phyloP scores from a whole-genome alignment of 305 asterid genomes.

The Rubia balearica region DNA sequence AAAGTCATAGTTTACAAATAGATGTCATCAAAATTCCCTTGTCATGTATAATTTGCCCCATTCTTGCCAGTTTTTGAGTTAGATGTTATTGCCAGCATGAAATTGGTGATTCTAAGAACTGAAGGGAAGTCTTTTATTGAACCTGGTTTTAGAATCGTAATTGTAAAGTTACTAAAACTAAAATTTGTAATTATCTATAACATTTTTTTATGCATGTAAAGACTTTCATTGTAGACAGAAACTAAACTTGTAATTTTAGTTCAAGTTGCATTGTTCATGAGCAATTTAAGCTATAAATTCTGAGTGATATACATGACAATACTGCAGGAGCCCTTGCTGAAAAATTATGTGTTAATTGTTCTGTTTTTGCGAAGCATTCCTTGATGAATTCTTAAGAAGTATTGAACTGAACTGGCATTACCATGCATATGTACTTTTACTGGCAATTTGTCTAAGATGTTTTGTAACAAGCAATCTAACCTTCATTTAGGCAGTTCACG shows the following conservation, averaged over 20 bases:
- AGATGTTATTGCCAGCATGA: not conserved
- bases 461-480: constrained; percentile 17
- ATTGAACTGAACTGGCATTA: not conserved
- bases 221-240: not conserved
- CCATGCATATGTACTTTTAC: constrained; percentile 8
- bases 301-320: not conserved
- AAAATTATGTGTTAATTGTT: not conserved
- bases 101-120: not conserved
- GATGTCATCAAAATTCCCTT: not conserved
- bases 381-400: not conserved
- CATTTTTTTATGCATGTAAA: not conserved
- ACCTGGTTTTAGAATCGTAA: not conserved
- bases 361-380: not conserved
- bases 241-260: not conserved
- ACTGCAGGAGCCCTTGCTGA: not conserved
- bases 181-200: not conserved
- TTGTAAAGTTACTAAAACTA: not conserved
- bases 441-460: constrained; percentile 5
- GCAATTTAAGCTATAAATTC: not conserved
- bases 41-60: not conserved
- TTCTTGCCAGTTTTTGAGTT: not conserved
- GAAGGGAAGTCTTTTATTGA: not conserved
- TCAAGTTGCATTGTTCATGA: not conserved
- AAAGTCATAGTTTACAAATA: not conserved
- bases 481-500: constrained; percentile 81